Conservation (phyloP, 441 rosid species). For the Heliophila coronopifolia region DNA sequence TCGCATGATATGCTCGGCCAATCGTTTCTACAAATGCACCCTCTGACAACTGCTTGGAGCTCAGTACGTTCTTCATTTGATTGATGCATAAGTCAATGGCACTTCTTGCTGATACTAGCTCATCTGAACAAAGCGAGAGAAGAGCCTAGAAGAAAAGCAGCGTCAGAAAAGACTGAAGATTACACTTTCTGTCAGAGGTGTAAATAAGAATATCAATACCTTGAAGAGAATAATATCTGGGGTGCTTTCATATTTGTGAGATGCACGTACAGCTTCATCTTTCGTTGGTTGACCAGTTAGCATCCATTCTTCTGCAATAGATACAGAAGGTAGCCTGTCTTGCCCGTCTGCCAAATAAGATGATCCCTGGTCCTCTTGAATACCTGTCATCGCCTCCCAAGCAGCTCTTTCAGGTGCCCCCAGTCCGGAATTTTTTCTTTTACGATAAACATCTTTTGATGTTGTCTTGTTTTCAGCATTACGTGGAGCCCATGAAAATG, state of each 20-base stretch:
- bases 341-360: constrained; percentile 67
- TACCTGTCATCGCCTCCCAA: constrained; percentile 98
- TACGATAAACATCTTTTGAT: constrained; percentile 74
- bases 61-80: constrained; percentile 80
- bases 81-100: constrained; percentile 75
- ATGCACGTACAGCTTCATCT: constrained; percentile 78
- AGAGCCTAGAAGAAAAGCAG: constrained; percentile 56
- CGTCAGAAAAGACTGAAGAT: constrained; percentile 8
- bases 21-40: constrained; percentile 86
- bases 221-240: constrained; percentile 90
- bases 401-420: constrained; percentile 76
- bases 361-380: constrained; percentile 66
- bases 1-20: constrained; percentile 89
- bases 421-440: constrained; percentile 85
- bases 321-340: constrained; percentile 82
- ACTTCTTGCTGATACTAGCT: constrained; percentile 72
- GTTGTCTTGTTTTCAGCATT: constrained; percentile 69
- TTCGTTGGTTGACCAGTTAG: constrained; percentile 68
- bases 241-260: constrained; percentile 89
- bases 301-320: constrained; percentile 96
- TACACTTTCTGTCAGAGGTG: constrained; percentile 4
- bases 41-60: constrained; percentile 79
- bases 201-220: constrained; percentile 39
- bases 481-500: constrained; percentile 96
- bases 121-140: constrained; percentile 90